Evolutionary conservation across 192 early-diverging fungal species (phyloP), one percentile per base, ranked within the genome.

Genomic region (Coemansia sp.): DNA sequence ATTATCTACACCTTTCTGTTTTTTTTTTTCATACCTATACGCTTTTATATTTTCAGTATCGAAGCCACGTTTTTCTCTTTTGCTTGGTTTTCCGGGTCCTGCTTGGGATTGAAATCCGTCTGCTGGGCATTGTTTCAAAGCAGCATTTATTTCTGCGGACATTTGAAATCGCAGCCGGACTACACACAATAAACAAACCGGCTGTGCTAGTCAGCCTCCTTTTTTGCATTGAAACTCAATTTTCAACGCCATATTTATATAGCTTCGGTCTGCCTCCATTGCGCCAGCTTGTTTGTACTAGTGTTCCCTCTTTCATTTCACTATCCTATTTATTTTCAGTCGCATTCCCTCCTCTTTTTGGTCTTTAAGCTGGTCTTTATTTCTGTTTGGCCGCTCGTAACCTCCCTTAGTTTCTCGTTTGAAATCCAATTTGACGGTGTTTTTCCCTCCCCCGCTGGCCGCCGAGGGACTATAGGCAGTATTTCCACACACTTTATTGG

Each of bases 311-410:
- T 46, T 58, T 46, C 35, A 18, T 49, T 28, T 41, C 48, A 20
- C 48, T 49, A 50, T 49, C 48, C 57, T 50, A 57, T 21, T 14
- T 54, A 51, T 51, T 53, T 42, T 47, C 33, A 28, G 40, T 20
- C 47, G 16, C 39, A 39, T 41, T 31, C 37, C 28, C 45, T 35
- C 55, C 41, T 35, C 33, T 18, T 54, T 50, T 37, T 48, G 44
- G 28, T 55, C 38, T 51, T 53, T 44, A 57, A 73, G 64, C 64
- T 66, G 55, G 59, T 57, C 50, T 57, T 63, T 59, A 62, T 42
- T 48, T 21, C 46, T 49, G 28, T 50, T 45, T 55, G 15, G 35
- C 33, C 20, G 10, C 45, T 23, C 4, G 3, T 26, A 30, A 30
- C 21, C 46, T 26, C 14, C 46, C 1, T 19, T 26, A 15, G 16